These are phyloP conservation scores for Daldinia childiae DNA, from an alignment of 495 filamentous ascomycete species.

Conservation along the genomic window DNA sequence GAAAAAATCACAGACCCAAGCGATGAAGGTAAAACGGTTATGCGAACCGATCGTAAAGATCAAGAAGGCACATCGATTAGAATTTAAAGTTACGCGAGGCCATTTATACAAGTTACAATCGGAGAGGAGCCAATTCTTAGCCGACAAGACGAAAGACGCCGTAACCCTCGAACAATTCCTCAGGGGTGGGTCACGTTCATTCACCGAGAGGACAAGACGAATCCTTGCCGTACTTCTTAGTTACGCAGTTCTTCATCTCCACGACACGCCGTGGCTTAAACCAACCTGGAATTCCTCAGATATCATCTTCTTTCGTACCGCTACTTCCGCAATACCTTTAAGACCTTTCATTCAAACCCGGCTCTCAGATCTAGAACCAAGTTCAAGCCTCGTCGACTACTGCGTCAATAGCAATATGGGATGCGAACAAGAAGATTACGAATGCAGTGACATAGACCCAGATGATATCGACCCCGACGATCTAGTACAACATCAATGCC, in stretches of 20 bases:
- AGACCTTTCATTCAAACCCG: background rate
- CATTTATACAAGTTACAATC: background rate
- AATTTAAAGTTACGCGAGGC: background rate
- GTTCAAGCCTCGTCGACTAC: background rate
- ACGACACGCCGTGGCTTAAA: constrained; percentile 4
- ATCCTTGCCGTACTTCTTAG: constrained; percentile 2
- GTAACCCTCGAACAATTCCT: background rate
- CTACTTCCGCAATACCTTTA: constrained; percentile 2
- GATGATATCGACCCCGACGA: background rate
- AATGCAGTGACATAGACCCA: background rate
- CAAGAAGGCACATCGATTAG: background rate
- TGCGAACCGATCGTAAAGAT: background rate
- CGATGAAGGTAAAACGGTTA: background rate
- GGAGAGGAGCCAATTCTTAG: background rate
- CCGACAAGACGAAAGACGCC: background rate
- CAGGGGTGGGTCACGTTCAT: background rate
- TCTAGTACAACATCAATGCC: background rate
- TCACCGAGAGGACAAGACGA: constrained; percentile 1
- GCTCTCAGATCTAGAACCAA: background rate
- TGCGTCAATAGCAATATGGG: background rate
- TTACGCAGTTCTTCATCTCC: constrained; percentile 9
- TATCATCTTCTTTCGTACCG: background rate
- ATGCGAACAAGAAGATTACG: background rate
- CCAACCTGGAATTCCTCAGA: constrained; percentile 7
- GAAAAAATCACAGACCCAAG: background rate